Percentiles rank a stretch among this genome's conserved stretches.
Evolutionary conservation across 208 protist genomes (phyloP).

Genomic region (Borovskyia barvae): DNA sequence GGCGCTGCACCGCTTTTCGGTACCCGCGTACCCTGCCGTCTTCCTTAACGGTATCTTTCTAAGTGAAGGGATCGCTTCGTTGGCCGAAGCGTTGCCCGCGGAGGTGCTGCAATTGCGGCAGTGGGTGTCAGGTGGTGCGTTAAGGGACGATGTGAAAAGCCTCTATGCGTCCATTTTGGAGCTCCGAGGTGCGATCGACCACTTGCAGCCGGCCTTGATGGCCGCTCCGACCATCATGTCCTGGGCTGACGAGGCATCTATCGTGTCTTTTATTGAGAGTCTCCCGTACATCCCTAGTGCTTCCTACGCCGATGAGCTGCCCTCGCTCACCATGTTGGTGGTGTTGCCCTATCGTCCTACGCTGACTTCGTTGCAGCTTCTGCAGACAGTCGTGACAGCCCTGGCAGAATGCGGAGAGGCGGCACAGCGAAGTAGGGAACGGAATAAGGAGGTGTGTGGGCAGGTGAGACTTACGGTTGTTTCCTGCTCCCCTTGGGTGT

Average conservation of each 20-base stretch:
- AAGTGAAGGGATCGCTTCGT: neutral
- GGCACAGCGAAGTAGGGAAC: neutral
- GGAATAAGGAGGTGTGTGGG: conserved; percentile 8
- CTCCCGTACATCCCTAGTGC: conserved; percentile 25
- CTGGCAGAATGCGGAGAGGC: conserved; percentile 9
- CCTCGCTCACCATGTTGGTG: conserved; percentile 25
- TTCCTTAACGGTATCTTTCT: conserved; percentile 55
- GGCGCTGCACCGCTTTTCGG: conserved; percentile 18
- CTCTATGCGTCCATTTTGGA: conserved; percentile 55
- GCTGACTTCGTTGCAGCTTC: conserved; percentile 7
- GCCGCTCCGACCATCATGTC: conserved; percentile 7
- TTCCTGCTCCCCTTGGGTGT: neutral
- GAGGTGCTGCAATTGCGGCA: conserved; percentile 26
- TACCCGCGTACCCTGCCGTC: conserved; percentile 15
- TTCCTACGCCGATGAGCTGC: conserved; percentile 19
- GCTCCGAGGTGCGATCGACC: conserved; percentile 21
- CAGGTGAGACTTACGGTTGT: conserved; percentile 12
- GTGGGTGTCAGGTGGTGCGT: conserved; percentile 23
- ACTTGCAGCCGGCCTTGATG: conserved; percentile 15
- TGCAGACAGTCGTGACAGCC: conserved; percentile 16
- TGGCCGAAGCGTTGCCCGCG: conserved; percentile 6
- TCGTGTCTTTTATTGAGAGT: conserved; percentile 19
- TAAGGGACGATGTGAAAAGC: conserved; percentile 35
- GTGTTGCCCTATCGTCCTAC: conserved; percentile 18
- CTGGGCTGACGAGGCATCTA: neutral